Base-by-base conservation (phyloP, 352 stramenopile species). In the Phytopythium vexans region DNA sequence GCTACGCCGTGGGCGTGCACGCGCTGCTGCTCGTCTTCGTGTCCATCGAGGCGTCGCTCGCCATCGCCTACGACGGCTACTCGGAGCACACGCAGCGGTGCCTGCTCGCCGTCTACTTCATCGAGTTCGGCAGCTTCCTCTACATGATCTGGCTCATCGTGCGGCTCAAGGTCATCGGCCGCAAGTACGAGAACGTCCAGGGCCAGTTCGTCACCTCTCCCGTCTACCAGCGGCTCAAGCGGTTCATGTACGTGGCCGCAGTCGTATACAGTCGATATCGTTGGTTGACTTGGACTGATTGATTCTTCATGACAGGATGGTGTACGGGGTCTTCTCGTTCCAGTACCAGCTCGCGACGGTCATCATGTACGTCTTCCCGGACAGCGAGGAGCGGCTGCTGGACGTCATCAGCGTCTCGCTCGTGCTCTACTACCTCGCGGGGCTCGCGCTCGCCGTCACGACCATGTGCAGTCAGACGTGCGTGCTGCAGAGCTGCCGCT, bases 181-280 rank as follows among this genome's bases (percentile, higher is more conserved):
- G 78, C 35, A 74, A 88, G 53, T 82, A 77, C 41, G 80, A 91
- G 51, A 83, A 74, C 32, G 68, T 88, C 1, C 70, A 88, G 46
- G 77, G 77, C n/a, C 57, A 70, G 38, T 85, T 89, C 38, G 65
- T 86, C 46, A 67, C 64, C 1, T 89, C 79, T 2, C 79, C 79
- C 7, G 63, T 89, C n/a, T 89, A 89, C 49, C 62, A 80, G 49
- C 68, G 79, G 37, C 74, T 89, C 52, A 81, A 88, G 59, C 62
- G 60, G 12, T 88, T 89, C 60, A 74, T 89, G 73, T 77, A 71
- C 49, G 51, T 49, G 5, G 8, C 21, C 2, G 9, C 2, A 6
- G 31, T 4, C 14, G 16, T 9, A 12, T 47, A 34, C 6, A n/a
- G n/a, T n/a, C n/a, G n/a, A n/a, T n/a, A n/a, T n/a, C n/a, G n/a